Conservation (phyloP, 1,284 basidiomycete species). For the Leccinum fallax region DNA sequence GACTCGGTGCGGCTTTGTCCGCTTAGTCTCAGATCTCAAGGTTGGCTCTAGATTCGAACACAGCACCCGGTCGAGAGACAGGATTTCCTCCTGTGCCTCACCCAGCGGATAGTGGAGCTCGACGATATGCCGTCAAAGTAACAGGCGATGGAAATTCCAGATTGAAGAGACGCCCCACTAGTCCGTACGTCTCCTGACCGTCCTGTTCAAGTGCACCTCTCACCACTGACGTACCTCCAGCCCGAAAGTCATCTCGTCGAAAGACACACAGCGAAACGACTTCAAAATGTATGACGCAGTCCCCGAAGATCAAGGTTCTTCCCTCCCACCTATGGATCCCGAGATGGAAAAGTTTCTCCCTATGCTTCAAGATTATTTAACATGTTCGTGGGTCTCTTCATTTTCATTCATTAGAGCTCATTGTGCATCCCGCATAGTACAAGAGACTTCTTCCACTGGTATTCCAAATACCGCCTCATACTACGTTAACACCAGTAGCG, state of each 20-base stretch:
- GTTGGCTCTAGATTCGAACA: conserved; percentile 40
- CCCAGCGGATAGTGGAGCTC: conserved; percentile 24
- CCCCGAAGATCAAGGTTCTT: conserved; percentile 41
- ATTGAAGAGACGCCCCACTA: conserved; percentile 28
- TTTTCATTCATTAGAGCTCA: conserved; percentile 6
- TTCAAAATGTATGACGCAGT: conserved; percentile 76
- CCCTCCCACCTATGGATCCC: conserved; percentile 44
- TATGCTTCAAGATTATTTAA: conserved; percentile 70
- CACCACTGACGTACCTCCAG: conserved; percentile 36
- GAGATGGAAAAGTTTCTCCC: conserved; percentile 77
- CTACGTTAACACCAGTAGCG: conserved; percentile 34
- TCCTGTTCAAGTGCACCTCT: neutral
- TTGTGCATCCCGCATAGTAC: conserved; percentile 16
- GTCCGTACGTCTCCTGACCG: conserved; percentile 28
- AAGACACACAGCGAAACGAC: conserved; percentile 46
- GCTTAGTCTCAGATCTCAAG: conserved; percentile 53
- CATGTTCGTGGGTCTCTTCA: conserved; percentile 42
- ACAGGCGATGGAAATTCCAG: conserved; percentile 7
- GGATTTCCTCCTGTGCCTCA: conserved; percentile 19
- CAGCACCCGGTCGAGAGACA: conserved; percentile 19
- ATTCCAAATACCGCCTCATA: neutral
- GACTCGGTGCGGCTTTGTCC: neutral
- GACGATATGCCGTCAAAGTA: conserved; percentile 29
- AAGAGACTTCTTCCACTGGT: conserved; percentile 19
- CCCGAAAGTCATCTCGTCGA: conserved; percentile 56